A percentile compares a stretch with the other conserved stretches of the same genome.
Evolutionary conservation across 23 red algal genomes (phyloP).

Genomic region (Chondrus crispus): DNA sequence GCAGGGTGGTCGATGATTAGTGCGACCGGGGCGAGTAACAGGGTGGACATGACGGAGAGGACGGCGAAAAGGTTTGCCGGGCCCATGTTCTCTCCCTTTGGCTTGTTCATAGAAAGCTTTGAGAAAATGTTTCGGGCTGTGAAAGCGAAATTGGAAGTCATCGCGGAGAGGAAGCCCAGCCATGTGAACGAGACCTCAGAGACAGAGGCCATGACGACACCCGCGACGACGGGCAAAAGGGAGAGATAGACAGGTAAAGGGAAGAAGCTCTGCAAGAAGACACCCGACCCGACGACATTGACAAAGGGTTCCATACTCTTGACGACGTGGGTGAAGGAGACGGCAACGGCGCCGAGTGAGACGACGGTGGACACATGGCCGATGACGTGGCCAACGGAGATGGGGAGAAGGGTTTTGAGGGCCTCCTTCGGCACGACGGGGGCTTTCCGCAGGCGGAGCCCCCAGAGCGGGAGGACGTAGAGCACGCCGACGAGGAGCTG

Average conservation of each 20-base stretch:
- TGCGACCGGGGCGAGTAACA: constrained; percentile 87
- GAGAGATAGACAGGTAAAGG: constrained; percentile 89
- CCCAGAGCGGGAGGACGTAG: constrained; percentile 83
- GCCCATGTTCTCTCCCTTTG: constrained; percentile 92
- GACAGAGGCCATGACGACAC: constrained; percentile 92
- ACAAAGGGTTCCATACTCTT: constrained; percentile 97
- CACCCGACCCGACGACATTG: constrained; percentile 90
- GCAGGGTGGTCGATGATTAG: constrained; percentile 83
- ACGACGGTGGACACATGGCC: constrained; percentile 92
- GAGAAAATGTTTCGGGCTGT: constrained; percentile 92
- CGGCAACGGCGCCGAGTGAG: constrained; percentile 92
- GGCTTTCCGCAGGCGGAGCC: constrained; percentile 66
- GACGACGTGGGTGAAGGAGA: constrained; percentile 98
- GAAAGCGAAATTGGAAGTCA: constrained; percentile 97
- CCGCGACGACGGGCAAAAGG: constrained; percentile 89
- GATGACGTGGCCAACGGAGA: constrained; percentile 73
- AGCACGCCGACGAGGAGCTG: constrained; percentile 84
- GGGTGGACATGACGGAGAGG: constrained; percentile 72
- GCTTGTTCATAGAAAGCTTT: constrained; percentile 91
- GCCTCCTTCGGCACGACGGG: constrained; percentile 66
- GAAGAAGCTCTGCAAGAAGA: constrained; percentile 87
- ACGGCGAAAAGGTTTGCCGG: constrained; percentile 86
- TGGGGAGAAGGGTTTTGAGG: constrained; percentile 75
- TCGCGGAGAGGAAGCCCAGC: constrained; percentile 98
- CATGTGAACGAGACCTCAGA: constrained; percentile 95